Evolutionary conservation across 2,329 filamentous ascomycete genomes (phyloP).

Genomic region (Lithohypha guttulata): DNA sequence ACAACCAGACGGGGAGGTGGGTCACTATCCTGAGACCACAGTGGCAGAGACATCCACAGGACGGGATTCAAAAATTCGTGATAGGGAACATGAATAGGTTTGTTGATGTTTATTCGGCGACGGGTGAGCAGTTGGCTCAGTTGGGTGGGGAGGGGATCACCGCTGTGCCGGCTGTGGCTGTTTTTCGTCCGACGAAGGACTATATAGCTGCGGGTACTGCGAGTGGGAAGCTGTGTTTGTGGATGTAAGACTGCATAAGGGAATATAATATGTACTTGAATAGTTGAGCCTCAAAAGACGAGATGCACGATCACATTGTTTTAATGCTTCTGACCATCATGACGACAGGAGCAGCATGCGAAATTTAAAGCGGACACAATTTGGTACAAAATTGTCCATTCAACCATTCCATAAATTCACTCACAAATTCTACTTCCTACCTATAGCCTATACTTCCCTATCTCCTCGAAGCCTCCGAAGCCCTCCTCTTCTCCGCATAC

Average conservation of each 20-base stretch:
- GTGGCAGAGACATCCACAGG: slow-evolving; percentile 72
- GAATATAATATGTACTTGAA: not conserved
- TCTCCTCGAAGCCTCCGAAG: too few species aligned
- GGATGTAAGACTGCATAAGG: slow-evolving; percentile 50
- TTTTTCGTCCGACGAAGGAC: slow-evolving; percentile 75
- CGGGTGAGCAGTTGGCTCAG: slow-evolving; percentile 81
- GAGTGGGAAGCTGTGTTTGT: slow-evolving; percentile 84
- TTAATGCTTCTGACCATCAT: too few species aligned
- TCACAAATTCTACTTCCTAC: too few species aligned
- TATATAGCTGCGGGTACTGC: slow-evolving; percentile 91
- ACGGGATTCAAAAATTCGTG: slow-evolving; percentile 74
- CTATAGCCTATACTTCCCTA: too few species aligned
- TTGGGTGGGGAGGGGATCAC: slow-evolving; percentile 81
- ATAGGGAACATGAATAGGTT: slow-evolving; percentile 98
- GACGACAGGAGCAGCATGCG: too few species aligned
- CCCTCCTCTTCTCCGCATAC: too few species aligned
- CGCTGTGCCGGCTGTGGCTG: slow-evolving; percentile 83
- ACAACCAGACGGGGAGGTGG: slow-evolving; percentile 56
- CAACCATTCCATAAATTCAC: too few species aligned
- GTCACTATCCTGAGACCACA: slow-evolving; percentile 58
- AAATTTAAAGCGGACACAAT: too few species aligned
- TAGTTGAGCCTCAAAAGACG: not conserved
- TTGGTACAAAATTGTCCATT: too few species aligned
- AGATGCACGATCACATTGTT: too few species aligned
- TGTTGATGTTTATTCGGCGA: slow-evolving; percentile 74